phyloP scores from a whole-genome alignment of 106 monocot species.

The Platanthera guangdongensis region DNA sequence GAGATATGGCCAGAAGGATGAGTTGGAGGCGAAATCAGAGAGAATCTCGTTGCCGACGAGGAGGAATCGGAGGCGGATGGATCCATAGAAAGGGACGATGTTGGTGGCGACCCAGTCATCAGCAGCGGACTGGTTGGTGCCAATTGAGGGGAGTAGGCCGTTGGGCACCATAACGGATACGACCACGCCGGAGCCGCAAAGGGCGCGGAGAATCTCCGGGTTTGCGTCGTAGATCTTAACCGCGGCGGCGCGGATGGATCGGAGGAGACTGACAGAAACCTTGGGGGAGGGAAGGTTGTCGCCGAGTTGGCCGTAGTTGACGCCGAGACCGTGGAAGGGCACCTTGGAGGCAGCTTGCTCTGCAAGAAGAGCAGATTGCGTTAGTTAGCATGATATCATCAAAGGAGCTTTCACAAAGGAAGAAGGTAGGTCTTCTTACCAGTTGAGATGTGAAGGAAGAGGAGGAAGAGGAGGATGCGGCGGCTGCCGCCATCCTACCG shows the following conservation, averaged over 20 bases:
- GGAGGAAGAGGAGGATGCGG: neutral
- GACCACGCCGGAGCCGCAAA: constrained; percentile 39
- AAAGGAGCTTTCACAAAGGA: neutral
- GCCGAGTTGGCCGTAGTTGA: constrained; percentile 90
- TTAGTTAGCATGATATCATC: neutral
- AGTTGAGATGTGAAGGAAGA: neutral
- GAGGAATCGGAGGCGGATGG: constrained; percentile 57
- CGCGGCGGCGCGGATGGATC: constrained; percentile 33
- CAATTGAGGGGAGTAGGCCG: constrained; percentile 57
- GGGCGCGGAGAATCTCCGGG: constrained; percentile 53
- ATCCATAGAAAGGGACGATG: constrained; percentile 50
- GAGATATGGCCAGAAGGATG: constrained; percentile 49
- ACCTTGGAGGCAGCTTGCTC: constrained; percentile 4
- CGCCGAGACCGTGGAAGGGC: constrained; percentile 28
- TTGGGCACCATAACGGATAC: constrained; percentile 92
- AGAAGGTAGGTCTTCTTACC: neutral
- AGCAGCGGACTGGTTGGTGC: constrained; percentile 50
- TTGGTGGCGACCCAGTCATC: constrained; percentile 53
- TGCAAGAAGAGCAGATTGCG: neutral
- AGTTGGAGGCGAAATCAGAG: constrained; percentile 41
- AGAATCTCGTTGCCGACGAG: constrained; percentile 97
- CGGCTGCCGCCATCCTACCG: neutral
- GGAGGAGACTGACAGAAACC: constrained; percentile 40
- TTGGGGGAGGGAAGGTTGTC: constrained; percentile 63
- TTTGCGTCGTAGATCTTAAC: constrained; percentile 94